Conservation (phyloP, 257 asterid species). For the Nemophila menziesii region DNA sequence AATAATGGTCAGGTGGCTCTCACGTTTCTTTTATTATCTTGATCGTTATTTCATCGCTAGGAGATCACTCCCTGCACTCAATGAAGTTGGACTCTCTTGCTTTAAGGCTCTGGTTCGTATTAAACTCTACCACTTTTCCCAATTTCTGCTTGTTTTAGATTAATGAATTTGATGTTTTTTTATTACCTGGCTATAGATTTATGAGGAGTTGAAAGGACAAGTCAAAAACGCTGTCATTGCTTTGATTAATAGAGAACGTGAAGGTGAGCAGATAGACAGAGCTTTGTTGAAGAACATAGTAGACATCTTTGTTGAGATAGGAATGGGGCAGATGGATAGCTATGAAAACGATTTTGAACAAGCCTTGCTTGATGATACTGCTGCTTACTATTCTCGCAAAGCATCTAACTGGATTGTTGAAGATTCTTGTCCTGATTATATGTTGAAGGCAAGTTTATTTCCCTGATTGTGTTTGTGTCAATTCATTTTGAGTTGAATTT, state of each 20-base stretch:
- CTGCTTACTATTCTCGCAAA: constrained; percentile 41
- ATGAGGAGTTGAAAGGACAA: constrained; percentile 26
- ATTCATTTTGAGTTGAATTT: background rate
- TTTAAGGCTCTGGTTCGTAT: constrained; percentile 29
- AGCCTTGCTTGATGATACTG: constrained; percentile 28
- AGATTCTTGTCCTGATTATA: constrained; percentile 55
- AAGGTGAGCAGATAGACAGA: constrained; percentile 17
- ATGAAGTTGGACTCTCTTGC: constrained; percentile 34
- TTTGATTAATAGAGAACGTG: constrained; percentile 17
- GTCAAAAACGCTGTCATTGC: constrained; percentile 36
- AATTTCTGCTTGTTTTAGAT: background rate
- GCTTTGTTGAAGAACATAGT: constrained; percentile 37
- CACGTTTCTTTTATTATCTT: constrained; percentile 43
- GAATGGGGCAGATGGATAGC: constrained; percentile 24
- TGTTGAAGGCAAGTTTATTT: constrained; percentile 32
- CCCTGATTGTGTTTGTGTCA: background rate
- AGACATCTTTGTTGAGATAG: constrained; percentile 38
- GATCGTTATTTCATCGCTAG: constrained; percentile 35
- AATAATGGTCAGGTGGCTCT: constrained; percentile 46
- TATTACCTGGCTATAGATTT: constrained; percentile 22
- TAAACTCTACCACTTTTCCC: background rate
- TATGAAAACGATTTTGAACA: constrained; percentile 36
- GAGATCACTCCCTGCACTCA: constrained; percentile 27
- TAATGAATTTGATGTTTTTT: background rate
- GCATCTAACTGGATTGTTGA: constrained; percentile 48